phyloP scores from a whole-genome alignment of 1,284 basidiomycete species.

The Ganoderma meredithae region DNA sequence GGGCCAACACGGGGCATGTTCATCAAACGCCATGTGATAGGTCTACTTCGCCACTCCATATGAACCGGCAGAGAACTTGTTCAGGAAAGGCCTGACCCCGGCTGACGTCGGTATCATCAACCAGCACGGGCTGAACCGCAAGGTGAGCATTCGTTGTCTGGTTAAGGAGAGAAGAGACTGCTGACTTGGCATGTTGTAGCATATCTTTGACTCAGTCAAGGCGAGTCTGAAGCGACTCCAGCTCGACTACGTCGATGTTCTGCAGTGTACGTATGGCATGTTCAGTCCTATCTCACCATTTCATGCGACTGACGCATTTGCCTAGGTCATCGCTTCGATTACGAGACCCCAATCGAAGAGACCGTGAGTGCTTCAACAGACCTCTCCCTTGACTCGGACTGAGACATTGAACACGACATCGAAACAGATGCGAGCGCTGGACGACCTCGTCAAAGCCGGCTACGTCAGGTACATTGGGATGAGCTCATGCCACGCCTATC shows the following conservation, averaged over 20 bases:
- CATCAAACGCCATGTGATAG: neutral
- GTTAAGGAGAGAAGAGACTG: no score
- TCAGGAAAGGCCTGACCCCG: neutral
- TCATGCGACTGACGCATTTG: neutral
- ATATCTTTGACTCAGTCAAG: constrained; percentile 3
- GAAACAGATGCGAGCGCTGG: constrained; percentile 42
- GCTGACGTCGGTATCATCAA: constrained; percentile 40
- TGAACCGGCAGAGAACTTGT: neutral
- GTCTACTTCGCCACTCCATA: constrained; percentile 1
- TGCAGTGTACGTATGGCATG: constrained; percentile 33
- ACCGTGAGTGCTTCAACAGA: constrained; percentile 21
- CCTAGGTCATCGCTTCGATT: constrained; percentile 32
- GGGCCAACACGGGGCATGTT: neutral
- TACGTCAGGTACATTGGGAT: constrained; percentile 48
- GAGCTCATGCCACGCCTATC: constrained; percentile 45
- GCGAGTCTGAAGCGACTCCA: constrained; percentile 47
- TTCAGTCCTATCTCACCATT: neutral
- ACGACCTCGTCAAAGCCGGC: constrained; percentile 45
- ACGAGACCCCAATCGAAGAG: constrained; percentile 35
- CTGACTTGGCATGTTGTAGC: neutral
- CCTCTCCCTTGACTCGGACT: no score
- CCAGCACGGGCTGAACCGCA: constrained; percentile 44
- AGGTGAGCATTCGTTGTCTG: constrained; percentile 27
- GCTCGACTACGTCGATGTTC: constrained; percentile 52
- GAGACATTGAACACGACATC: neutral